These are phyloP conservation scores for Alternaria triticimaculans DNA, from an alignment of 2,329 filamentous ascomycete genomes.

Conservation along the genomic window DNA sequence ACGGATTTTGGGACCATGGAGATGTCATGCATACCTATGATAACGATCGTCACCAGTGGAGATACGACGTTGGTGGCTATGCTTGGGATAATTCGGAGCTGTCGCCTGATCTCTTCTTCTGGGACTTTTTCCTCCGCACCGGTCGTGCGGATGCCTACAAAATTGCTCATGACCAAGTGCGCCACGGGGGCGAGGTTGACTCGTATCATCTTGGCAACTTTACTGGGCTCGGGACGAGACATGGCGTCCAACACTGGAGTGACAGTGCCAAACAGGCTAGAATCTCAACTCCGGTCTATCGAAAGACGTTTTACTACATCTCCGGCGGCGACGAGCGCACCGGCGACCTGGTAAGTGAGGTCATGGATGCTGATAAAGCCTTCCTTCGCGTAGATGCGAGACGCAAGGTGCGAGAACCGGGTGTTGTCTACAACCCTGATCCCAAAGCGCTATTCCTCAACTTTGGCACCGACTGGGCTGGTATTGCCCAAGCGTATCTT, in stretches of 20 bases:
- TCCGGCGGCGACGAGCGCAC: constrained; percentile 63
- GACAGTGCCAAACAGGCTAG: constrained; percentile 69
- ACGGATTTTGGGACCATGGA: constrained; percentile 68
- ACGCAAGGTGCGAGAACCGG: constrained; percentile 64
- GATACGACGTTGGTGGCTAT: constrained; percentile 69
- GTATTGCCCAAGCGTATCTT: constrained; percentile 64
- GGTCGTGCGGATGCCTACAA: constrained; percentile 64
- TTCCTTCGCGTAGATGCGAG: constrained; percentile 63
- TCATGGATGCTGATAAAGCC: constrained; percentile 60
- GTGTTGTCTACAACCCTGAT: constrained; percentile 55
- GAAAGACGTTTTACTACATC: constrained; percentile 64
- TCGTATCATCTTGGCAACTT: constrained; percentile 66
- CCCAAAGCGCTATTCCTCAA: constrained; percentile 56
- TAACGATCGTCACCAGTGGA: constrained; percentile 64
- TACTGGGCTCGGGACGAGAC: constrained; percentile 67
- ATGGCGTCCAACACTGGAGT: constrained; percentile 66
- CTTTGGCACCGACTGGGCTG: constrained; percentile 66
- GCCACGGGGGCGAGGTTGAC: constrained; percentile 68
- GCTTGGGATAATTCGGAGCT: constrained; percentile 71
- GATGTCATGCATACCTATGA: constrained; percentile 71
- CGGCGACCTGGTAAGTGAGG: constrained; percentile 61
- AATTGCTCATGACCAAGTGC: constrained; percentile 64
- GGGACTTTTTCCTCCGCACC: constrained; percentile 67
- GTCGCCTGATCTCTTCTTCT: constrained; percentile 68
- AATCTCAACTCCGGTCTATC: constrained; percentile 65